Evolutionary conservation across 208 protist species (phyloP).

Genomic region (Ichthyophonus hoferi): DNA sequence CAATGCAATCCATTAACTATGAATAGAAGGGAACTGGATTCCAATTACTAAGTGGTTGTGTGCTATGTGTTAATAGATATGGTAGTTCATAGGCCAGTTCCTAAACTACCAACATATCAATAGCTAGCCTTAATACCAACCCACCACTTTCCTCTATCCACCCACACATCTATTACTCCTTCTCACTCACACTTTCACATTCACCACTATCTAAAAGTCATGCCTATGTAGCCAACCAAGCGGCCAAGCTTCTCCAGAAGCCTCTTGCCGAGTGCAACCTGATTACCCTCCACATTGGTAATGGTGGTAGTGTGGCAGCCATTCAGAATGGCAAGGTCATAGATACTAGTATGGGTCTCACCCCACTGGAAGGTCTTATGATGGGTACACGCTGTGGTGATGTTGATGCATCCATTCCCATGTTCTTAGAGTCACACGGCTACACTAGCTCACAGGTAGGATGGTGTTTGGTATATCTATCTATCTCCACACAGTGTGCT

Average conservation of each 20-base stretch:
- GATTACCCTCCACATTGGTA: constrained; percentile 19
- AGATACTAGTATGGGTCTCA: constrained; percentile 22
- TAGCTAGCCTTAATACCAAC: too few relatives aligned
- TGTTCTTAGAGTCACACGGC: not conserved
- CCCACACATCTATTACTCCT: not conserved
- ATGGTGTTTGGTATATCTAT: too few relatives aligned
- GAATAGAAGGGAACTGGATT: too few relatives aligned
- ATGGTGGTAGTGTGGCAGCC: constrained; percentile 13
- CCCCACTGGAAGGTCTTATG: constrained; percentile 19
- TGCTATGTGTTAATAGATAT: too few relatives aligned
- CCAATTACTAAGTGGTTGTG: too few relatives aligned
- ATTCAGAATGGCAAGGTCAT: constrained; percentile 3
- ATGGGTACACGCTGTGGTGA: constrained; percentile 21
- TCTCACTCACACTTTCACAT: not conserved
- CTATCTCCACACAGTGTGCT: too few relatives aligned
- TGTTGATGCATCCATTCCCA: constrained; percentile 5
- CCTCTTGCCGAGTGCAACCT: not conserved
- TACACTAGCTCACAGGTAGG: too few relatives aligned
- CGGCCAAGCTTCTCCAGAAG: not conserved
- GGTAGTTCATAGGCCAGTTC: too few relatives aligned
- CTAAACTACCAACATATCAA: too few relatives aligned
- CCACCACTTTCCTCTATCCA: not conserved
- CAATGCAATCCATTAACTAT: too few relatives aligned
- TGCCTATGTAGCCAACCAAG: not conserved
- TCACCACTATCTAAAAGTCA: not conserved